These are phyloP conservation scores for Passalora sequoiae DNA, from an alignment of 2,329 filamentous ascomycete genomes.

Conservation along the genomic window DNA sequence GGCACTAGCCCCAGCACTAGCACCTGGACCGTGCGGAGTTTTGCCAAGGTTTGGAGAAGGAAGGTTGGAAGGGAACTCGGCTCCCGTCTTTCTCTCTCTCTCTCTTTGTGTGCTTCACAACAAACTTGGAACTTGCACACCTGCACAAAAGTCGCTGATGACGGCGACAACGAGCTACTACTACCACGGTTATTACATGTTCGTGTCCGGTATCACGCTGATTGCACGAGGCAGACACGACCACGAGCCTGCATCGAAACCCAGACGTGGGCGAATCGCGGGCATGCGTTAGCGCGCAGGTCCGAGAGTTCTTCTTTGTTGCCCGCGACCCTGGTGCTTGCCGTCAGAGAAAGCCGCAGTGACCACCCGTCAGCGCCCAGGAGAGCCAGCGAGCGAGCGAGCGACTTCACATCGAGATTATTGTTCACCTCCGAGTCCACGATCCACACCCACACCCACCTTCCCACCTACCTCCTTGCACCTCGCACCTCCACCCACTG, in stretches of 20 bases:
- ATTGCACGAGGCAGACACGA: conserved; percentile 5
- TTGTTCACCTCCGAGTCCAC: not conserved
- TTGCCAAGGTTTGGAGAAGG: no score
- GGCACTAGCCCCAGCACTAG: no score
- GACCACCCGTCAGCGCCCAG: conserved; percentile 3
- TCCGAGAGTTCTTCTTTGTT: not conserved
- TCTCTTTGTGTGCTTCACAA: no score
- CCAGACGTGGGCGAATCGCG: not conserved
- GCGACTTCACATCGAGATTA: not conserved
- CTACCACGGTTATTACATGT: no score
- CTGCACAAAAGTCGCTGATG: no score
- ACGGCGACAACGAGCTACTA: no score
- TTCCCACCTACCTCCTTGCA: not conserved
- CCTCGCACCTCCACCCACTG: not conserved
- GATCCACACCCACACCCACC: not conserved
- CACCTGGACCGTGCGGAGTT: no score
- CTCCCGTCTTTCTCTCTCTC: no score
- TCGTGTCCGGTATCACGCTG: no score
- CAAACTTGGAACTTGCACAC: no score
- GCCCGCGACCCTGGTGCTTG: not conserved
- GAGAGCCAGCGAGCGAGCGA: not conserved
- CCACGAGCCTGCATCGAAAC: not conserved
- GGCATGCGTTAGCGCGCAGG: conserved; percentile 1
- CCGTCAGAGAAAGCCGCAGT: no score
- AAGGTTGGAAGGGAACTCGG: no score